These are phyloP conservation scores for Aspergillus sp. DNA, from an alignment of 2,329 filamentous ascomycete genomes.

Conservation along the genomic window DNA sequence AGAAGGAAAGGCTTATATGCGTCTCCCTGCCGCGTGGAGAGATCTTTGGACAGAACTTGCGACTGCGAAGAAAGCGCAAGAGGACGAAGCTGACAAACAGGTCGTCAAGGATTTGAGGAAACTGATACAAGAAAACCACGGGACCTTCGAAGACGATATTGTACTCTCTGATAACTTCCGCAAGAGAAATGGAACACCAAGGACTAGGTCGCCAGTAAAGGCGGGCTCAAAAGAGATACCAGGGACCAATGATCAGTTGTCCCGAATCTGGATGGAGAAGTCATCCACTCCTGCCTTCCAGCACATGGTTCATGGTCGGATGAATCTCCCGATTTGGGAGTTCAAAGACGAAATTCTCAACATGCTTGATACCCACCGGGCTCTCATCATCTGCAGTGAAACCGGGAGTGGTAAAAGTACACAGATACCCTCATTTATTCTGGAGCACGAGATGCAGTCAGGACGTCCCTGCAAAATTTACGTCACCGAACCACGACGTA, in stretches of 20 bases:
- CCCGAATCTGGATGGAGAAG: conserved; percentile 54
- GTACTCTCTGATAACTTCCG: conserved; percentile 76
- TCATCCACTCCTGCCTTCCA: conserved; percentile 61
- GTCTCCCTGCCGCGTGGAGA: conserved; percentile 77
- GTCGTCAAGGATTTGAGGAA: conserved; percentile 63
- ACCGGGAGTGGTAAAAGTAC: conserved; percentile 98
- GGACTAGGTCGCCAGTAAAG: conserved; percentile 27
- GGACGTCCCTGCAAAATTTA: conserved; percentile 88
- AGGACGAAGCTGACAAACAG: conserved; percentile 69
- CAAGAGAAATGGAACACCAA: conserved; percentile 43
- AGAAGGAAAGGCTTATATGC: conserved; percentile 81
- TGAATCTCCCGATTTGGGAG: conserved; percentile 84
- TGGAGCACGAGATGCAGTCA: conserved; percentile 81
- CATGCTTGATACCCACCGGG: conserved; percentile 75
- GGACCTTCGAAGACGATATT: conserved; percentile 66
- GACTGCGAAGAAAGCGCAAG: conserved; percentile 66
- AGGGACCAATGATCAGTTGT: conserved; percentile 42
- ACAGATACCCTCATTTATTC: conserved; percentile 89
- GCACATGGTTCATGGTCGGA: conserved; percentile 74
- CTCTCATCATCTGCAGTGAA: conserved; percentile 93
- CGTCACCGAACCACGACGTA: conserved; percentile 91
- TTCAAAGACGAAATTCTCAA: conserved; percentile 77
- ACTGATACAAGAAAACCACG: conserved; percentile 37
- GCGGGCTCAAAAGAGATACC: conserved; percentile 22
- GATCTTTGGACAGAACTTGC: conserved; percentile 82